phyloP scores from a whole-genome alignment of 768 basidiomycete species.

The Aureoboletus auriporus region DNA sequence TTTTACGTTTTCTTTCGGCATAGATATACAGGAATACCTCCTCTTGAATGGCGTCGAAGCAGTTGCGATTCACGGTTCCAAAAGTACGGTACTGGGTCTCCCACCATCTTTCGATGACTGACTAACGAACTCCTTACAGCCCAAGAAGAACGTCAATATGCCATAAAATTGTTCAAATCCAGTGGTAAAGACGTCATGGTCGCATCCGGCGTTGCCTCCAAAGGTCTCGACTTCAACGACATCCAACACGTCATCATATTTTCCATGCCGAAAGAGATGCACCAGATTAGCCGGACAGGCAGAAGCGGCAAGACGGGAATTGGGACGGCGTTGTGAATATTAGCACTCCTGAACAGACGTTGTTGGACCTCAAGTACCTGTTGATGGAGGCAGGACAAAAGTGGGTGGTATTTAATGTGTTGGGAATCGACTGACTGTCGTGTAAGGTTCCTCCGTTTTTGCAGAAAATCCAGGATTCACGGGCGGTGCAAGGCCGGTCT shows the following conservation, averaged over 20 bases:
- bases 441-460: slow-evolving; percentile 90
- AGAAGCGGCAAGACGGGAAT: slow-evolving; percentile 98
- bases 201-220: slow-evolving; percentile 95
- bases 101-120: background rate
- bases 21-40: slow-evolving; percentile 97
- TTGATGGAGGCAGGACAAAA: slow-evolving; percentile 97
- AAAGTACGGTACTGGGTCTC: slow-evolving; percentile 51
- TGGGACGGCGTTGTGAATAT: slow-evolving; percentile 97
- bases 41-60: slow-evolving; percentile 96
- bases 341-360: slow-evolving; percentile 93
- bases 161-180: slow-evolving; percentile 95
- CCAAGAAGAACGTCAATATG: slow-evolving; percentile 98
- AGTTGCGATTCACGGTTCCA: slow-evolving; percentile 97
- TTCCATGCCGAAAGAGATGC: slow-evolving; percentile 99
- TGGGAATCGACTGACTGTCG: background rate
- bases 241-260: slow-evolving; percentile 99
- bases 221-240: slow-evolving; percentile 97
- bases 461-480: slow-evolving; percentile 84
- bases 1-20: background rate
- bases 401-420: slow-evolving; percentile 22
- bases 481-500: slow-evolving; percentile 70
- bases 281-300: slow-evolving; percentile 98
- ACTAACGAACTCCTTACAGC: slow-evolving; percentile 40
- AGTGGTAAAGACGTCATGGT: slow-evolving; percentile 99
- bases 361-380: slow-evolving; percentile 94